Evolutionary conservation across 2,329 filamentous ascomycete genomes (phyloP).

Genomic region (Pyrenophora seminiperda): DNA sequence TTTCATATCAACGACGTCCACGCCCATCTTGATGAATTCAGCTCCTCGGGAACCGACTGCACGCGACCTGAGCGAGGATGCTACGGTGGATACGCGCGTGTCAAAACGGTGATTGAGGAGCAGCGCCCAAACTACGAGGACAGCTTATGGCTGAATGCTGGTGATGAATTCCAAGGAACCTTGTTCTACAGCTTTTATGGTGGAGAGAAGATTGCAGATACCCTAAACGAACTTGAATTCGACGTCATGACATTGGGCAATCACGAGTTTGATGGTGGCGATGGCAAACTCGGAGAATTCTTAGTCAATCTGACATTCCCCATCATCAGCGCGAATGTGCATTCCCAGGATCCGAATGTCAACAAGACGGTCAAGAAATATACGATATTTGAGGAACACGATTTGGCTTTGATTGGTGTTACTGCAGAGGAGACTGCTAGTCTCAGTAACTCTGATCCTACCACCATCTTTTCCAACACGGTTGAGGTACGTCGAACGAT

Average conservation of each 20-base stretch:
- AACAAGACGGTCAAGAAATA: conserved; percentile 69
- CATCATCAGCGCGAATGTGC: conserved; percentile 66
- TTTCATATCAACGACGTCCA: conserved; percentile 74
- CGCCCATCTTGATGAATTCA: conserved; percentile 68
- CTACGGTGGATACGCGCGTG: conserved; percentile 67
- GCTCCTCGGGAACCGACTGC: conserved; percentile 66
- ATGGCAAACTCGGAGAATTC: conserved; percentile 66
- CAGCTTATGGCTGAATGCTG: conserved; percentile 67
- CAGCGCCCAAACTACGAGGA: conserved; percentile 63
- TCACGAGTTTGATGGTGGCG: conserved; percentile 66
- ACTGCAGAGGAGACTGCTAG: conserved; percentile 64
- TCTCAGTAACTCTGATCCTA: conserved; percentile 63
- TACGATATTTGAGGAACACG: conserved; percentile 65
- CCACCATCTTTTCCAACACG: conserved; percentile 64
- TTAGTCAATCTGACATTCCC: conserved; percentile 68
- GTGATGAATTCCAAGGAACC: conserved; percentile 73
- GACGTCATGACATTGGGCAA: conserved; percentile 63
- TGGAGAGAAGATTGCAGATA: conserved; percentile 70
- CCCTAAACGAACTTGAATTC: conserved; percentile 68
- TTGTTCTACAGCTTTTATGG: conserved; percentile 70
- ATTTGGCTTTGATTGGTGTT: conserved; percentile 67
- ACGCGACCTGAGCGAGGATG: conserved; percentile 61
- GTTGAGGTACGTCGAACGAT: conserved; percentile 42
- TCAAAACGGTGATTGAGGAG: conserved; percentile 65
- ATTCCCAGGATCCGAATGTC: conserved; percentile 63